A percentile compares a stretch with the other conserved stretches of the same genome.
Evolutionary conservation across 2,329 filamentous ascomycete genomes (phyloP).

Genomic region (Fusarium oxysporum): DNA sequence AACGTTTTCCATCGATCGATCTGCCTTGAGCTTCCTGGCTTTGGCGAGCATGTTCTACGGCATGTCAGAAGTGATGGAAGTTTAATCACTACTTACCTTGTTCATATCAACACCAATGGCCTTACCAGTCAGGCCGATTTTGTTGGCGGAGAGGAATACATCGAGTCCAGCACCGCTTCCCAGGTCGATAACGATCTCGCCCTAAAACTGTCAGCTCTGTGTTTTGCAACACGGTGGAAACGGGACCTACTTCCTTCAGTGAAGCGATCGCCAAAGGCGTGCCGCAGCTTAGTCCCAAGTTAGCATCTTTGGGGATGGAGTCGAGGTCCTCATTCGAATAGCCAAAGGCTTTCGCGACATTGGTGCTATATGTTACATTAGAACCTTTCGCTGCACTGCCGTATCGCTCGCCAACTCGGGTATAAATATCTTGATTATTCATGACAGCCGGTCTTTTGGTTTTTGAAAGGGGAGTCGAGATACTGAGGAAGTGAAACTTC

Average conservation of each 20-base stretch:
- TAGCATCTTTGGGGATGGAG: background rate
- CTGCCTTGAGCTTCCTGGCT: background rate
- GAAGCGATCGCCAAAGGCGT: conserved; percentile 1
- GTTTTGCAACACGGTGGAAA: accelerated
- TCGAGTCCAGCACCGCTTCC: conserved; percentile 11
- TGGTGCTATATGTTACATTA: background rate
- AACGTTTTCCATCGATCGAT: background rate
- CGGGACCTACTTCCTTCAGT: background rate
- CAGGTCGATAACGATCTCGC: conserved; percentile 3
- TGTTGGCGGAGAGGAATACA: background rate
- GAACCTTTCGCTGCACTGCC: background rate
- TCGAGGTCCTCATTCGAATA: conserved; percentile 8
- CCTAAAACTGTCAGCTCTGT: background rate
- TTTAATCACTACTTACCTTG: background rate
- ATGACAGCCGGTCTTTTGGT: background rate
- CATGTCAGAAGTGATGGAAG: background rate
- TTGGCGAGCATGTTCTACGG: background rate
- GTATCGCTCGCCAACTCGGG: background rate
- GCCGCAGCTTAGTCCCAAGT: conserved; percentile 3
- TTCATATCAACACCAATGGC: conserved; percentile 16
- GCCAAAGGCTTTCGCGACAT: conserved; percentile 10
- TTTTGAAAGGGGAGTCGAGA: no score
- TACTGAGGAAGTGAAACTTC: background rate
- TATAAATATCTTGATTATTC: background rate
- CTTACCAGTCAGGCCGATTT: background rate